Evolutionary conservation across 2,329 filamentous ascomycete species (phyloP).

Genomic region (Xylariaceae sp.): DNA sequence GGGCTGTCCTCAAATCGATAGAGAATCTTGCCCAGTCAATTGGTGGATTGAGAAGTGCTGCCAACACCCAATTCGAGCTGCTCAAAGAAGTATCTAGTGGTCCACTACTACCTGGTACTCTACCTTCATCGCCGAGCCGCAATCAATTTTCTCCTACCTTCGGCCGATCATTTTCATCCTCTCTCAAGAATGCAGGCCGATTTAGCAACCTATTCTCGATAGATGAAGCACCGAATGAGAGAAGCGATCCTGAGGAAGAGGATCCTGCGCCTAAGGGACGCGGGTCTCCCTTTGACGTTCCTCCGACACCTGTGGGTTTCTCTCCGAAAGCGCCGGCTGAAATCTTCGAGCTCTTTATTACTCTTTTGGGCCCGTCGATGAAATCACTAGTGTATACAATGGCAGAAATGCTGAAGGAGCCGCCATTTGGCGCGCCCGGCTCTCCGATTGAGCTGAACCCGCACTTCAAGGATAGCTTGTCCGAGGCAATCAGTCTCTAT

Average conservation of each 20-base stretch:
- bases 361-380: slow-evolving; percentile 86
- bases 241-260: slow-evolving; percentile 44
- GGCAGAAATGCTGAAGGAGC: slow-evolving; percentile 80
- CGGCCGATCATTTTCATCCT: slow-evolving; percentile 19
- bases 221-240: slow-evolving; percentile 58
- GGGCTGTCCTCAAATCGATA: slow-evolving; percentile 75
- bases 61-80: slow-evolving; percentile 82
- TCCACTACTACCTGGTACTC: slow-evolving; percentile 24
- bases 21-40: slow-evolving; percentile 84
- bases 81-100: slow-evolving; percentile 57
- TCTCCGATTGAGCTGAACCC: slow-evolving; percentile 71
- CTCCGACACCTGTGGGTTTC: slow-evolving; percentile 26
- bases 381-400: slow-evolving; percentile 92
- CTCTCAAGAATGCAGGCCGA: slow-evolving; percentile 36
- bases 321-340: slow-evolving; percentile 62
- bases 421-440: slow-evolving; percentile 71
- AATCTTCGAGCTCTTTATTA: slow-evolving; percentile 89
- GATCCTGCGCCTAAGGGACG: slow-evolving; percentile 13
- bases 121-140: slow-evolving; percentile 30
- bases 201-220: slow-evolving; percentile 54
- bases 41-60: slow-evolving; percentile 84
- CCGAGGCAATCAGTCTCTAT: slow-evolving; percentile 77
- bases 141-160: slow-evolving; percentile 30
- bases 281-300: slow-evolving; percentile 9
- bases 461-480: slow-evolving; percentile 74